These are phyloP conservation scores for Cystoderma amianthinum DNA, from an alignment of 768 basidiomycete genomes.

Conservation along the genomic window DNA sequence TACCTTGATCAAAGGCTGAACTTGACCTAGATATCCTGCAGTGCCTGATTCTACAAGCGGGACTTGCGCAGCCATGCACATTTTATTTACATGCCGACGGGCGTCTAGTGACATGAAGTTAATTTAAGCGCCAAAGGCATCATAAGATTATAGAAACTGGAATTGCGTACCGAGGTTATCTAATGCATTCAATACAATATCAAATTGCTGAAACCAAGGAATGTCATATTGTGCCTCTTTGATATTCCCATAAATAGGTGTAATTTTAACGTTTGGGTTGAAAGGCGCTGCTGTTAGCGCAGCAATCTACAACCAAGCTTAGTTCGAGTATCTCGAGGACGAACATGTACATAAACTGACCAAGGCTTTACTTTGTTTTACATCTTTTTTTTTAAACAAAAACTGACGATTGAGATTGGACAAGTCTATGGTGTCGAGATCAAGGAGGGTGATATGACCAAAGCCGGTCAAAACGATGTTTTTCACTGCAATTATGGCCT, in stretches of 20 bases:
- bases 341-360: conserved; percentile 30
- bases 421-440: conserved; percentile 97
- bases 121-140: not conserved
- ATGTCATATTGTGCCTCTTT: conserved; percentile 89
- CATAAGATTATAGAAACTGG: too few species aligned
- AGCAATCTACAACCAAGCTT: conserved; percentile 49
- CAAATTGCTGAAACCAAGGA: conserved; percentile 85
- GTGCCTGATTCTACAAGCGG: conserved; percentile 96
- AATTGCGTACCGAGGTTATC: conserved; percentile 83
- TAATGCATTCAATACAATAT: conserved; percentile 90
- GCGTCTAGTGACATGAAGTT: conserved; percentile 51
- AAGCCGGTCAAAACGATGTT: conserved; percentile 93
- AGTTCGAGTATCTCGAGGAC: not conserved
- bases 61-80: conserved; percentile 90
- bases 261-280: conserved; percentile 84
- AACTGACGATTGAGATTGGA: conserved; percentile 98
- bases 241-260: conserved; percentile 91
- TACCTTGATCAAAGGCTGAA: conserved; percentile 89
- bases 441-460: conserved; percentile 85
- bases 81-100: conserved; percentile 91
- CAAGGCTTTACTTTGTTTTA: conserved; percentile 93
- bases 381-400: conserved; percentile 93
- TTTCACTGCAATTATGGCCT: conserved; percentile 86
- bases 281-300: conserved; percentile 77
- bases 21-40: conserved; percentile 94